A percentile compares a stretch with the other conserved stretches of the same genome.
Evolutionary conservation across 2,329 filamentous ascomycete species (phyloP).

Genomic region (Botrytis pseudocinerea): DNA sequence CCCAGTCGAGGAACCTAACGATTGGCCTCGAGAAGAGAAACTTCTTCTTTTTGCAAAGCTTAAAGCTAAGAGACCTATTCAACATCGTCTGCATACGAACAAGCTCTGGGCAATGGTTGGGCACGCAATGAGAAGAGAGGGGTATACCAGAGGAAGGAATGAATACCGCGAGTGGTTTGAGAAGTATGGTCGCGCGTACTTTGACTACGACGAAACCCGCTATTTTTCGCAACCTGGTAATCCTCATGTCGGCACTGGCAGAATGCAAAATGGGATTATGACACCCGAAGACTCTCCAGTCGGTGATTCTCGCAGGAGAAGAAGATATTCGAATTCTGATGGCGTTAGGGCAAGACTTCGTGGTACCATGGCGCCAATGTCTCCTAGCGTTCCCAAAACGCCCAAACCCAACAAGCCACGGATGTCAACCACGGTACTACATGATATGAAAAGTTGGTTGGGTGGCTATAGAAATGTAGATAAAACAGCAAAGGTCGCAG

Average conservation of each 20-base stretch:
- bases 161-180: background rate
- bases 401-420: background rate
- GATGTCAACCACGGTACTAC: background rate
- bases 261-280: background rate
- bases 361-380: background rate
- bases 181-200: background rate
- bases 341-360: background rate
- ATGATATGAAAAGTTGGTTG: background rate
- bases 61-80: rapidly evolving
- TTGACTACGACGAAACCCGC: background rate
- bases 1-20: background rate
- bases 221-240: background rate
- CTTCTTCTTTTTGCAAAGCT: background rate
- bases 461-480: background rate
- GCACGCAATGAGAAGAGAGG: background rate
- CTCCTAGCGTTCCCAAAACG: background rate
- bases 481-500: background rate
- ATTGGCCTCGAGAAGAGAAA: background rate
- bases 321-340: background rate
- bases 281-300: background rate
- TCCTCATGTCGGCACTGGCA: background rate
- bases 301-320: background rate
- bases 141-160: background rate
- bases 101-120: rapidly evolving
- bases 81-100: rapidly evolving